These are phyloP conservation scores for Dendrocalamus latiflorus DNA, from an alignment of 202 grass and related monocot species.

Conservation along the genomic window DNA sequence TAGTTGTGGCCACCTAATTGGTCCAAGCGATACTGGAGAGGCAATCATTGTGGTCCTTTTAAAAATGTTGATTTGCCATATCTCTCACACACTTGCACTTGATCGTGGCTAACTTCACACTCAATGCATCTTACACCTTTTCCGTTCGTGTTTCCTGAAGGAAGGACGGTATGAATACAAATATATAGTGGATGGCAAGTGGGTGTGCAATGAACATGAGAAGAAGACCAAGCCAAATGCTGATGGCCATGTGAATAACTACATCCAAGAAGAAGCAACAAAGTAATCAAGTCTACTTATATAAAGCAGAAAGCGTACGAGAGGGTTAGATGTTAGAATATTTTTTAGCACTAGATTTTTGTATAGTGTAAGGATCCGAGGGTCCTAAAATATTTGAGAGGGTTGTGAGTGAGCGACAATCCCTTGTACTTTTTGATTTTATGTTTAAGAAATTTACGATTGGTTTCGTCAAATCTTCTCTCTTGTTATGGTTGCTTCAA, in stretches of 20 bases:
- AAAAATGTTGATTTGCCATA: not conserved
- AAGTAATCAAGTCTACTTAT: too few relatives aligned
- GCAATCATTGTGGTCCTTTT: not conserved
- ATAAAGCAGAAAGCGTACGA: too few relatives aligned
- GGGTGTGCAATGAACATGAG: constrained; percentile 65
- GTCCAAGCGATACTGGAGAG: not conserved
- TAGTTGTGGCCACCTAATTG: not conserved
- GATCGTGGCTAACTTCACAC: not conserved
- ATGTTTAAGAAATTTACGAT: too few relatives aligned
- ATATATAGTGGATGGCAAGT: constrained; percentile 79
- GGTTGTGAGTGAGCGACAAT: too few relatives aligned
- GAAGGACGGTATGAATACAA: constrained; percentile 93
- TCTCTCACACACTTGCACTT: not conserved
- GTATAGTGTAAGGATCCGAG: too few relatives aligned
- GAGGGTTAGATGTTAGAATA: too few relatives aligned
- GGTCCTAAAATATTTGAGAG: too few relatives aligned
- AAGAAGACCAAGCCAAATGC: constrained; percentile 51
- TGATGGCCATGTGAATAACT: constrained; percentile 95
- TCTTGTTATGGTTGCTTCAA: too few relatives aligned
- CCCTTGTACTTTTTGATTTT: too few relatives aligned
- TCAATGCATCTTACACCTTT: constrained; percentile 20
- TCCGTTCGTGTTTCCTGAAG: constrained; percentile 40
- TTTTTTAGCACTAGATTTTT: too few relatives aligned
- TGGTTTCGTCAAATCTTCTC: too few relatives aligned
- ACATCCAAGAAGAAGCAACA: too few relatives aligned